A percentile compares a stretch with the other conserved stretches of the same genome.
These are phyloP conservation scores for Talaromyces sp. DNA, from an alignment of 2,329 filamentous ascomycete species.

Conservation along the genomic window DNA sequence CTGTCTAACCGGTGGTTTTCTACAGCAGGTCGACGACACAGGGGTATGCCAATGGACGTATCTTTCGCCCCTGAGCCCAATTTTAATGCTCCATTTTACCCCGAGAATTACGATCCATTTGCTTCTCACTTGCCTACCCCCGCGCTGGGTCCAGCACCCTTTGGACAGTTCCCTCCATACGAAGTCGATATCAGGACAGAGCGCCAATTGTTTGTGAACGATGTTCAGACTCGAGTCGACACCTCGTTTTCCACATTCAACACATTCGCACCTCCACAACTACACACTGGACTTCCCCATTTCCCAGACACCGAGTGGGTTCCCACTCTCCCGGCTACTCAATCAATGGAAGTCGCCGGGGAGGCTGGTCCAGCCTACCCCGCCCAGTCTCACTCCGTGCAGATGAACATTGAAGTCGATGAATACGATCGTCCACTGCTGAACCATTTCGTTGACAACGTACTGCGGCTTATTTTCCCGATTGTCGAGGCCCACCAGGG, in stretches of 20 bases:
- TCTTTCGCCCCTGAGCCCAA: conserved; percentile 60
- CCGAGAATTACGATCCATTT: conserved; percentile 38
- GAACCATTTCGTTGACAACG: conserved; percentile 84
- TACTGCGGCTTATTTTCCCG: conserved; percentile 84
- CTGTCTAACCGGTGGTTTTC: conserved; percentile 45
- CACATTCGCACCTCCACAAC: conserved; percentile 75
- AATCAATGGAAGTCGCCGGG: conserved; percentile 28
- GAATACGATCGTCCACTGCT: conserved; percentile 81
- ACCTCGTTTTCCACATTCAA: conserved; percentile 89
- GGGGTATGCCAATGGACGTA: conserved; percentile 74
- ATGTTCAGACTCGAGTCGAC: conserved; percentile 77
- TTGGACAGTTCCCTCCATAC: conserved; percentile 63
- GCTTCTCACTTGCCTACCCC: conserved; percentile 38
- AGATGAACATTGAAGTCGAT: conserved; percentile 74
- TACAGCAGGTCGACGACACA: conserved; percentile 64
- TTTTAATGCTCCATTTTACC: conserved; percentile 63
- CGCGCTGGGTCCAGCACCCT: conserved; percentile 55
- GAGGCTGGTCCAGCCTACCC: conserved; percentile 12
- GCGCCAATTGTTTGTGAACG: conserved; percentile 86
- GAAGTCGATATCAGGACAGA: conserved; percentile 96
- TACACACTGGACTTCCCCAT: conserved; percentile 60
- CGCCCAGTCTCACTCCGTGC: too few relatives aligned
- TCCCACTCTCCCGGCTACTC: conserved; percentile 65
- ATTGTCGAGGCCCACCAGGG: conserved; percentile 86
- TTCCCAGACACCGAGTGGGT: conserved; percentile 65